Percentiles rank a stretch among this genome's conserved stretches.
phyloP scores from a whole-genome alignment of 345 rosid genomes.

The Camelina sativa region DNA sequence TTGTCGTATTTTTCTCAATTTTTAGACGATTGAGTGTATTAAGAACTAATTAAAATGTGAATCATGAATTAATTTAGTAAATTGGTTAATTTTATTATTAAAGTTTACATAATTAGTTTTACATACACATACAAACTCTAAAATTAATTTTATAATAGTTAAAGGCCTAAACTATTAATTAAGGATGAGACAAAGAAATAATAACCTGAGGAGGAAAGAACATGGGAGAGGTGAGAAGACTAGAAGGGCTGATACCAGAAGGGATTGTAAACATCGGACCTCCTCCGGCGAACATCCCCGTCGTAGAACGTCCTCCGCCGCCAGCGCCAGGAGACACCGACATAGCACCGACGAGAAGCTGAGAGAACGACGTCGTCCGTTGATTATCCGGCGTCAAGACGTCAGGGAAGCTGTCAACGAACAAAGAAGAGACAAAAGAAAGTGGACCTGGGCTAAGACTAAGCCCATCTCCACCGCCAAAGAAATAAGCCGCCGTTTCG shows the following conservation, averaged over 20 bases:
- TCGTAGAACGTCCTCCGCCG: conserved; percentile 45
- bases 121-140: neutral
- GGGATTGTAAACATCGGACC: conserved; percentile 69
- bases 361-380: conserved; percentile 68
- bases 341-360: conserved; percentile 92
- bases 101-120: neutral
- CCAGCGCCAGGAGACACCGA: conserved; percentile 64
- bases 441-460: conserved; percentile 92
- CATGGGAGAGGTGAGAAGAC: conserved; percentile 78
- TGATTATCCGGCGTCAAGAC: conserved; percentile 47
- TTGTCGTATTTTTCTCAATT: neutral
- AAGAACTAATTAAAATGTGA: neutral
- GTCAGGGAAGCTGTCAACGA: conserved; percentile 62
- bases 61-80: neutral
- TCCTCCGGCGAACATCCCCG: conserved; percentile 49
- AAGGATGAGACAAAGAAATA: neutral
- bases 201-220: conserved; percentile 79
- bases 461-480: conserved; percentile 51
- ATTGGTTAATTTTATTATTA: neutral
- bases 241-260: conserved; percentile 92
- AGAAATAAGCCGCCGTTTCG: conserved; percentile 53
- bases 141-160: too few species aligned
- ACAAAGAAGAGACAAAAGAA: conserved; percentile 85
- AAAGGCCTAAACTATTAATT: neutral
- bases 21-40: neutral